Percentiles rank a stretch among this genome's conserved stretches.
Conservation (phyloP, 768 basidiomycete species). For the Amanita muscaria region DNA sequence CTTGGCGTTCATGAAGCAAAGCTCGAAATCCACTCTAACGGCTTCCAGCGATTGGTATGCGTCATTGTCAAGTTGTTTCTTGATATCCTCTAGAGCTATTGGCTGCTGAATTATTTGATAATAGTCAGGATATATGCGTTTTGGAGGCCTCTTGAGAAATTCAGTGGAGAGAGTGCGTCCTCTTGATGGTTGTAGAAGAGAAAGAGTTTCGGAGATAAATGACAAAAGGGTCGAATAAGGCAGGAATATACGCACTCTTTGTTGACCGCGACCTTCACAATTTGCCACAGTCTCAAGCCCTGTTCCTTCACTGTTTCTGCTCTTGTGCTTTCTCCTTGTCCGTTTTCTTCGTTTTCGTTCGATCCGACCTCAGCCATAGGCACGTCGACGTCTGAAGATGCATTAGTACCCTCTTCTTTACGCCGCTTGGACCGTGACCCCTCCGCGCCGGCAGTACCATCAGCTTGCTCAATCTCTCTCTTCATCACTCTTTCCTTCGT, state of each 20-base stretch:
- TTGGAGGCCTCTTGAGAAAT: slow-evolving; percentile 64
- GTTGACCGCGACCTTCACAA: slow-evolving; percentile 73
- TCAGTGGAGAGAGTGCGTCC: slow-evolving; percentile 53
- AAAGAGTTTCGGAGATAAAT: slow-evolving; percentile 18
- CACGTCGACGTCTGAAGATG: slow-evolving; percentile 34
- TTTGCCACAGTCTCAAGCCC: slow-evolving; percentile 67
- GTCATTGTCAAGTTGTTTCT: slow-evolving; percentile 57
- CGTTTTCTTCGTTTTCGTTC: slow-evolving; percentile 13
- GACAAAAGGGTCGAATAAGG: slow-evolving; percentile 35
- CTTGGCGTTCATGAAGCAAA: slow-evolving; percentile 76
- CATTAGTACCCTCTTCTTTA: slow-evolving; percentile 28
- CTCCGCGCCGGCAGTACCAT: slow-evolving; percentile 24
- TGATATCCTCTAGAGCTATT: slow-evolving; percentile 85
- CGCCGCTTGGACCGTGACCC: slow-evolving; percentile 38
- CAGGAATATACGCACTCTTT: slow-evolving; percentile 66
- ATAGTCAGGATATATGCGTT: slow-evolving; percentile 79
- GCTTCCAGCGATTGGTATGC: slow-evolving; percentile 55
- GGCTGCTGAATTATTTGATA: slow-evolving; percentile 72
- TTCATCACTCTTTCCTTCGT: slow-evolving; percentile 25
- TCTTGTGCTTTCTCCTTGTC: slow-evolving; percentile 14
- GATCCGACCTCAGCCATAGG: slow-evolving; percentile 23
- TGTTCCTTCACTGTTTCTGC: slow-evolving; percentile 48
- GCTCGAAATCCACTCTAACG: slow-evolving; percentile 64
- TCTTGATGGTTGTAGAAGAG: slow-evolving; percentile 32
- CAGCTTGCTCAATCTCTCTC: slow-evolving; percentile 25